These are phyloP conservation scores for Penicillium sclerotiorum DNA, from an alignment of 2,329 filamentous ascomycete genomes.

Conservation along the genomic window DNA sequence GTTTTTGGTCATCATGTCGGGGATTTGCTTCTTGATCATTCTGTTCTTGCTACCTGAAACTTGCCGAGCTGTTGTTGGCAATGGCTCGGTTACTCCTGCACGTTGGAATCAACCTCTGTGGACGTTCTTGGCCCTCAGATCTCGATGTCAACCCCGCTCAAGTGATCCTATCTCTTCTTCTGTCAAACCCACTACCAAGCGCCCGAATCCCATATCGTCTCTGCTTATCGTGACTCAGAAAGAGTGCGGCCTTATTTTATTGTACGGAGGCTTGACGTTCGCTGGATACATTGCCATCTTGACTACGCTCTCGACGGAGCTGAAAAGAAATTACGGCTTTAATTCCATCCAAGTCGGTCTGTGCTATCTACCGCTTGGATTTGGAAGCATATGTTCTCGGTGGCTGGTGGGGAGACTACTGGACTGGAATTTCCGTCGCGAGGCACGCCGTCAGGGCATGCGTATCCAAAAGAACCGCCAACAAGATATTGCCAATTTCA, in stretches of 20 bases:
- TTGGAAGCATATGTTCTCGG: conserved; percentile 32
- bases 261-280: too few species aligned
- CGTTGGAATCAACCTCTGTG: conserved; percentile 31
- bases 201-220: too few species aligned
- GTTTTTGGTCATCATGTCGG: conserved; percentile 62
- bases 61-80: conserved; percentile 40
- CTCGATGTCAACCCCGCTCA: too few species aligned
- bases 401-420: conserved; percentile 46
- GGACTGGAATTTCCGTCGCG: conserved; percentile 71
- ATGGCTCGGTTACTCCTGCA: conserved; percentile 32
- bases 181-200: too few species aligned
- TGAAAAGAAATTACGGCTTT: conserved; percentile 27
- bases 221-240: too few species aligned
- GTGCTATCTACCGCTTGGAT: conserved; percentile 24
- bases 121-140: too few species aligned
- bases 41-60: conserved; percentile 60
- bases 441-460: conserved; percentile 57
- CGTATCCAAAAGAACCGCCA: conserved; percentile 43
- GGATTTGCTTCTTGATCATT: conserved; percentile 53
- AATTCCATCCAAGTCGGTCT: conserved; percentile 28
- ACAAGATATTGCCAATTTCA: conserved; percentile 55
- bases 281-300: conserved; percentile 50
- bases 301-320: conserved; percentile 48
- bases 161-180: too few species aligned
- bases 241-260: too few species aligned